Evolutionary conservation across 768 basidiomycete genomes (phyloP).

Genomic region (Leucosporidium scottii): DNA sequence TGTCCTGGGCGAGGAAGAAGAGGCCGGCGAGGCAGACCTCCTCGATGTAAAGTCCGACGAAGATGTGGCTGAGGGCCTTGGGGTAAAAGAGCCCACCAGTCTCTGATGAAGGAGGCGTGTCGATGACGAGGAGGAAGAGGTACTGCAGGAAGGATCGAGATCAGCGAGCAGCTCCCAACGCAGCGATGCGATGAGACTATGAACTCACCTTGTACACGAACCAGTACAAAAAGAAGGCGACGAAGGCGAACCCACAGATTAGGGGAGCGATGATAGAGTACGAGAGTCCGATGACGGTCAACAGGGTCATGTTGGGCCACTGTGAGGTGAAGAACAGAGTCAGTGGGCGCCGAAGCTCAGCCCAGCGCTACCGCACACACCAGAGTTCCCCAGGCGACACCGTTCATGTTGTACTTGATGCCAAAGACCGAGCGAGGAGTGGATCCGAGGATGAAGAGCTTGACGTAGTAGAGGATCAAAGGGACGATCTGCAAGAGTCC

Average conservation of each 20-base stretch:
- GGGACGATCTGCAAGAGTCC: constrained; percentile 72
- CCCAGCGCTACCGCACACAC: background rate
- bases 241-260: constrained; percentile 80
- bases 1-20: constrained; percentile 76
- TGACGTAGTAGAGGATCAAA: constrained; percentile 80
- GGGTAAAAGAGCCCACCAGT: constrained; percentile 88
- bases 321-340: background rate
- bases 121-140: constrained; percentile 57
- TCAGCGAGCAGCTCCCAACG: background rate
- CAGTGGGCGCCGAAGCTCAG: background rate
- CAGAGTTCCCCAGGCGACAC: constrained; percentile 67
- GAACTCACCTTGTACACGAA: constrained; percentile 58
- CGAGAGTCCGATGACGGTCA: constrained; percentile 65
- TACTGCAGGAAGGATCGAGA: constrained; percentile 46
- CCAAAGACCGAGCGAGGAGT: constrained; percentile 77
- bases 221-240: constrained; percentile 77
- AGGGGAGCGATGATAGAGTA: constrained; percentile 88
- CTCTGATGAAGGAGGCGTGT: constrained; percentile 33
- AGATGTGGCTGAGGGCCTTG: constrained; percentile 83
- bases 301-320: constrained; percentile 61
- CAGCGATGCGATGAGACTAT: background rate
- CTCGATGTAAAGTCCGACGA: constrained; percentile 87
- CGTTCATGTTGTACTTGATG: constrained; percentile 67
- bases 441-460: constrained; percentile 74
- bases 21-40: constrained; percentile 75